Base-by-base conservation (phyloP, 1,284 basidiomycete species). In the Cutaneotrichosporon sp. region DNA sequence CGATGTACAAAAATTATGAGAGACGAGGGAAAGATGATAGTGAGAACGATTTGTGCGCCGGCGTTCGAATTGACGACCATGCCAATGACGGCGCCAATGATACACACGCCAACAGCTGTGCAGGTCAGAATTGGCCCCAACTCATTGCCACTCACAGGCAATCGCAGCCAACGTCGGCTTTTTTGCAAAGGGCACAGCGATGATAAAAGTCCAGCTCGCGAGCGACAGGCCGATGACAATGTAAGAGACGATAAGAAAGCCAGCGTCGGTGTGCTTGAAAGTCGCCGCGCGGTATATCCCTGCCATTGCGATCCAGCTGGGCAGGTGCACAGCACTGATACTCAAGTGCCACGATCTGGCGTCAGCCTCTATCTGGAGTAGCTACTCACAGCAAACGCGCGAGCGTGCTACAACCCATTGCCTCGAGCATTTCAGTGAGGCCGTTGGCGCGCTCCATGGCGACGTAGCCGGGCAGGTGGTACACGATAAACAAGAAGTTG, bases 1-100 rank as follows among this genome's bases (percentile, higher is more conserved):
- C 84, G 79, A 21, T 83, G 80, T n/a, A 82, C 81, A 60, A 87
- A 88, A 15, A 87, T 78, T 62, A 85, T 88, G 68, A 83, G 88
- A 12, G 81, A 80, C 0, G 87, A 84, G 0, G 87, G 87, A 66
- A 88, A 87, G 36, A 89, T 70, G 46, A 90, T 64, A 0, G 84
- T 80, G 62, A 85, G 84, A 30, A 87, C 75, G 22, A 64, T 49
- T 50, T 66, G 61, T 50, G 82, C 80, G 8, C 81, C 81, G 2
- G 74, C 77, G 2, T 72, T 78, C 8, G 78, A 80, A 3, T 75
- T 69, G 2, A 80, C 78, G 1, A 84, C 79, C 35, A 86, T 68
- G 0, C 84, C 86, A n/a, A 87, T 63, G 49, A 84, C 84, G 5
- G 46, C 30, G 17, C 46, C 46, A 22, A 48, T 40, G 22, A 48